Evolutionary conservation across 148 eudicot genomes (phyloP).

Genomic region (Fallopia convolvulus): DNA sequence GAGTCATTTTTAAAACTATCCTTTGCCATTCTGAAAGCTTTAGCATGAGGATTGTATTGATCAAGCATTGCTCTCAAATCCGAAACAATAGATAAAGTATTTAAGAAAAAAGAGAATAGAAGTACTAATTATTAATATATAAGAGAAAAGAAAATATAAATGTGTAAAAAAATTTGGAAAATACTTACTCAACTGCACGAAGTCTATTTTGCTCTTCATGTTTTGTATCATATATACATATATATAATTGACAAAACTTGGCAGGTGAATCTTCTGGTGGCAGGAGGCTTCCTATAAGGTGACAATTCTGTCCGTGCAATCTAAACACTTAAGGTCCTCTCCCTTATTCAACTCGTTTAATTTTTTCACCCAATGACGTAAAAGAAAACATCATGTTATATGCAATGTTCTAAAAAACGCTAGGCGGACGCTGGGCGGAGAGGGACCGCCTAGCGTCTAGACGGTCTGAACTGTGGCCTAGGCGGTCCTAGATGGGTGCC

Average conservation of each 20-base stretch:
- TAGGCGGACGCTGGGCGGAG: too few relatives aligned
- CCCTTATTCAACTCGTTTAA: too few relatives aligned
- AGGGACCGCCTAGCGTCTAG: too few relatives aligned
- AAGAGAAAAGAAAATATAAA: not conserved
- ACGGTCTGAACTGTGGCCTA: too few relatives aligned
- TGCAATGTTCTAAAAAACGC: too few relatives aligned
- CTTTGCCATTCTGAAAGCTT: not conserved
- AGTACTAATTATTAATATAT: not conserved
- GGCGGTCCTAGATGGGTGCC: too few relatives aligned
- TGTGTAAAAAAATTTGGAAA: too few relatives aligned
- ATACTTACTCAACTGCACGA: not conserved
- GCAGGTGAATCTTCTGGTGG: not conserved
- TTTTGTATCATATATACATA: not conserved
- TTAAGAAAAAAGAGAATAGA: not conserved
- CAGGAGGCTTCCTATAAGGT: too few relatives aligned
- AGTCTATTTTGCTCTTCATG: not conserved
- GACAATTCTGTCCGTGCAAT: too few relatives aligned
- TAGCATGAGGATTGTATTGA: not conserved
- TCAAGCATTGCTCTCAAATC: not conserved
- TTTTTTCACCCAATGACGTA: too few relatives aligned
- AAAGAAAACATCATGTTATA: too few relatives aligned
- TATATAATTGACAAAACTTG: not conserved
- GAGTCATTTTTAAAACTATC: not conserved
- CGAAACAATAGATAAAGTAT: not conserved
- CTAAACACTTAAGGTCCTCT: too few relatives aligned